A percentile compares a stretch with the other conserved stretches of the same genome.
Conservation (phyloP, 2,329 filamentous ascomycete species). For the Xylaria sp. region DNA sequence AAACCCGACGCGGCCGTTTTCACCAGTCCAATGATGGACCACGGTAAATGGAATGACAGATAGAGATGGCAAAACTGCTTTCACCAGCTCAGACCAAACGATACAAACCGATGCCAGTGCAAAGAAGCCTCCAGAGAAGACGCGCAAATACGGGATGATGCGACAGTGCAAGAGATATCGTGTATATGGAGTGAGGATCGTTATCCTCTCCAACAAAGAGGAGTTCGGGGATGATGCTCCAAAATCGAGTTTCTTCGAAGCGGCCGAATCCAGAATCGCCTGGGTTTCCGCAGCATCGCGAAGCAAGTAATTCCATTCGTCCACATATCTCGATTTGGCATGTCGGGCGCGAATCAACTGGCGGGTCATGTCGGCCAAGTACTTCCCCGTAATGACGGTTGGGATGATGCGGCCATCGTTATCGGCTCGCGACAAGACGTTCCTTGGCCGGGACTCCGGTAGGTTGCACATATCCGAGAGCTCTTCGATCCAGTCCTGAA, state of each 20-base stretch:
- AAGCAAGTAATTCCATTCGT: conserved; percentile 83
- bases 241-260: conserved; percentile 80
- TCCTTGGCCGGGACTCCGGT: conserved; percentile 60
- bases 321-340: conserved; percentile 77
- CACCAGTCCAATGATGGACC: conserved; percentile 73
- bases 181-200: conserved; percentile 75
- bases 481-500: conserved; percentile 95
- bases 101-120: conserved; percentile 78
- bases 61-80: conserved; percentile 74
- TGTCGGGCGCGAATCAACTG: conserved; percentile 82
- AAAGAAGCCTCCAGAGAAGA: conserved; percentile 68
- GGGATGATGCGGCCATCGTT: conserved; percentile 60
- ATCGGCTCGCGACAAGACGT: conserved; percentile 44
- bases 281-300: conserved; percentile 75
- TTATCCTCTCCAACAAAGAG: conserved; percentile 56
- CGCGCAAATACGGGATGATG: conserved; percentile 68
- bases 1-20: conserved; percentile 78
- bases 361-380: conserved; percentile 85
- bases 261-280: conserved; percentile 79
- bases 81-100: conserved; percentile 92
- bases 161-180: conserved; percentile 79
- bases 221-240: conserved; percentile 59
- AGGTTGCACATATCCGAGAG: conserved; percentile 75
- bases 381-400: conserved; percentile 87
- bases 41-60: conserved; percentile 71